Percentiles rank a stretch among this genome's conserved stretches.
Evolutionary conservation across 495 filamentous ascomycete species (phyloP).

Genomic region (Penicillium nucicola): DNA sequence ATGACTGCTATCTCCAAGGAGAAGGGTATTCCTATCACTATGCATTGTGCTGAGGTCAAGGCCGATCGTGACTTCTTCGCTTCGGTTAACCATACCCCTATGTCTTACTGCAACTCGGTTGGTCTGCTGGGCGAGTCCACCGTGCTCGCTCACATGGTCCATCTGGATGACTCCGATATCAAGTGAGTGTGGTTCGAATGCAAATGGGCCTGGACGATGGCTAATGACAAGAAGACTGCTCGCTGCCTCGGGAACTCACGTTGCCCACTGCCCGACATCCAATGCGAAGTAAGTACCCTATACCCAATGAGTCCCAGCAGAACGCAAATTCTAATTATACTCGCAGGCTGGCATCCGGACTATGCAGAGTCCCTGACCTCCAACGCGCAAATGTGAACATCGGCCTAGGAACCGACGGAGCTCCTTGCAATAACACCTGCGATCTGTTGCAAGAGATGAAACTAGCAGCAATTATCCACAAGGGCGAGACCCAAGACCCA

Average conservation of each 20-base stretch:
- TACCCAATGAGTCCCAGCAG: too few species aligned
- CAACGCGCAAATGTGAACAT: conserved; percentile 35
- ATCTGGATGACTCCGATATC: conserved; percentile 46
- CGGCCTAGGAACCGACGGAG: conserved; percentile 47
- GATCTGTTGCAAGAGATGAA: conserved; percentile 53
- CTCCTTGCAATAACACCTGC: conserved; percentile 50
- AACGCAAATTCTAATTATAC: background rate
- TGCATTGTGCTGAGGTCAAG: conserved; percentile 40
- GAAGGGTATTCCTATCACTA: conserved; percentile 39
- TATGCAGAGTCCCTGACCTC: conserved; percentile 43
- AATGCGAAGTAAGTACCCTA: conserved; percentile 31
- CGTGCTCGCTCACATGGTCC: conserved; percentile 46
- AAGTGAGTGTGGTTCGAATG: conserved; percentile 1
- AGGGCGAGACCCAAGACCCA: conserved; percentile 43
- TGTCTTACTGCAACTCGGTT: conserved; percentile 41
- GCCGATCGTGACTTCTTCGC: conserved; percentile 41
- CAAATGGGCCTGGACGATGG: too few species aligned
- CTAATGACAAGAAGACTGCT: conserved; percentile 16
- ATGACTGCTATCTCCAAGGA: conserved; percentile 43
- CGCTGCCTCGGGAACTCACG: conserved; percentile 37
- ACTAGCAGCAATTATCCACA: conserved; percentile 49
- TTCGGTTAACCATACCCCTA: conserved; percentile 38
- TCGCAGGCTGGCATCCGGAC: conserved; percentile 42
- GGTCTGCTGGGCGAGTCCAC: conserved; percentile 37
- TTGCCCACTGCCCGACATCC: conserved; percentile 49